Base-by-base conservation (phyloP, 305 asterid species). In the Andrographis paniculata region DNA sequence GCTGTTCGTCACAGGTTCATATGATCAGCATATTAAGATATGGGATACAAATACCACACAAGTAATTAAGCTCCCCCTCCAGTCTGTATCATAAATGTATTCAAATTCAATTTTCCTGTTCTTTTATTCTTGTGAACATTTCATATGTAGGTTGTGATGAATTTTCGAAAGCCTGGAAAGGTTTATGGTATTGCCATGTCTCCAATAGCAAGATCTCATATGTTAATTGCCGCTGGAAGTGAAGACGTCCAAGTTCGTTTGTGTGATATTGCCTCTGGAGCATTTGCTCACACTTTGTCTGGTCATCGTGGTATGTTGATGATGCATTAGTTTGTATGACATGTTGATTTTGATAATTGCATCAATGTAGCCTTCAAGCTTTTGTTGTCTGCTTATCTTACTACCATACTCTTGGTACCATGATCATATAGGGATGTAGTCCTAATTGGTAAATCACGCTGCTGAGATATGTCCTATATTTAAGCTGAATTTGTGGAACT, bases 231-330 rank as follows among this genome's bases (percentile, higher is more conserved):
- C 56, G 73, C 94, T 61, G 98, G 95, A 61, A 76, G 89, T 53
- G 98, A 91, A 66, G 98, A 91, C 66, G 98, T 86, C 63, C 96
- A 91, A 78, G 96, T 91, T 67, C 94, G 98, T 53, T 75, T 91
- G 36, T 91, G 98, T 75, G 98, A 91, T 72, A 77, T 91, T 65
- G 76, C 85, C 37, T 86, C 95, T 43, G 98, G 98, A 53, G 94
- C 98, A 62, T 91, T 82, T 72, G 62, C 98, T 43, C 98, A 91
- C 72, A 86, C 98, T 31, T 75, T 91, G 65, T 86, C 98, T 50
- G 98, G 98, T 52, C 98, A 91, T 68, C 98, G 94, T 42, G 98
- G 96, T 91, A 91, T 48, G 93, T n/a, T n/a, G n/a, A n/a, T n/a
- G 30, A 24, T 24, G 30, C 30, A 24, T 24, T 24, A 3, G 4